Evolutionary conservation across 495 filamentous ascomycete species (phyloP).

Genomic region (Daldinia decipiens): DNA sequence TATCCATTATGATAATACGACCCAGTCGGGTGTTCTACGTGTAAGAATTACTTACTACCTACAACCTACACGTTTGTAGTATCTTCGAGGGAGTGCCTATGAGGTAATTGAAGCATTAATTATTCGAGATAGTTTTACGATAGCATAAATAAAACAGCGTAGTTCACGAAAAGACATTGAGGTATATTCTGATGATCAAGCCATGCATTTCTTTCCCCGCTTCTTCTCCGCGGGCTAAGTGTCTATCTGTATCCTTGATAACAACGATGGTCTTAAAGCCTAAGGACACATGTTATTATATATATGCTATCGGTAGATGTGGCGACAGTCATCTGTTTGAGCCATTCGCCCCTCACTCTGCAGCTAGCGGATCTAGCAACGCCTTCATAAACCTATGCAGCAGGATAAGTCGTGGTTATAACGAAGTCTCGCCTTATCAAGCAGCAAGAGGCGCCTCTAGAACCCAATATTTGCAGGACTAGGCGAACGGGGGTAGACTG

Average conservation of each 20-base stretch:
- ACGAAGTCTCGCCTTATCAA: not conserved
- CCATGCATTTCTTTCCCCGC: not conserved
- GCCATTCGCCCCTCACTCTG: slow-evolving; percentile 46
- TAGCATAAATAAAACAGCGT: not conserved
- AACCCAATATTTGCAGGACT: slow-evolving; percentile 54
- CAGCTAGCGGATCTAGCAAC: not conserved
- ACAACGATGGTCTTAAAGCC: not conserved
- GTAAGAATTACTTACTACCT: too few species aligned
- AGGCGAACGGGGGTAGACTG: slow-evolving; percentile 64
- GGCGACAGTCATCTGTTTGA: slow-evolving; percentile 46
- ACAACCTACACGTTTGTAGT: too few species aligned
- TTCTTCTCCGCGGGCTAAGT: not conserved
- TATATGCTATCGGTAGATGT: slow-evolving; percentile 5
- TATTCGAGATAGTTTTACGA: too few species aligned
- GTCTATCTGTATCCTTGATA: not conserved
- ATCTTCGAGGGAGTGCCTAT: too few species aligned
- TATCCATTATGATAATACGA: too few species aligned
- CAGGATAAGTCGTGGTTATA: not conserved
- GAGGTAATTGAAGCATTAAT: not conserved
- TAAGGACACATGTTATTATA: not conserved
- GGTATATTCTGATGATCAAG: not conserved
- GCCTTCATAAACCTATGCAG: not conserved
- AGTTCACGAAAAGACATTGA: not conserved
- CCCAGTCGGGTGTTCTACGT: too few species aligned
- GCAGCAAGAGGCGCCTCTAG: slow-evolving; percentile 12